These are phyloP conservation scores for Candolleomyces aberdarensis DNA, from an alignment of 768 basidiomycete genomes.

Conservation along the genomic window DNA sequence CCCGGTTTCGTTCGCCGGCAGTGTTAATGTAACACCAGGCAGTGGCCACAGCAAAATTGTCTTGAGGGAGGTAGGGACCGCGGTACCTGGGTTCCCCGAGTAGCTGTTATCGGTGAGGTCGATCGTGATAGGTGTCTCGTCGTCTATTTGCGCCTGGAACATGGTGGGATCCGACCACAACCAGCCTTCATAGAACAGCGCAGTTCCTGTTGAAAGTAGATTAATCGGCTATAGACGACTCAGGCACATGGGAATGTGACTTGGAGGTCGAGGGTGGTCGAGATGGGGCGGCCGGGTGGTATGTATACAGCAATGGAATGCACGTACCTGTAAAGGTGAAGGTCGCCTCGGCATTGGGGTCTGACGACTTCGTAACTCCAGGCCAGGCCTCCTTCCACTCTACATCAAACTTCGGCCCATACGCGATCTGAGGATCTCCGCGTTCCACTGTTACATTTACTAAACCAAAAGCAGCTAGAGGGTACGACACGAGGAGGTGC, in stretches of 20 bases:
- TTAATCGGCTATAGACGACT: neutral
- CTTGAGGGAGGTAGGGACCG: too few species aligned
- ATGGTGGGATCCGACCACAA: neutral
- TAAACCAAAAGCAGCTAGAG: neutral
- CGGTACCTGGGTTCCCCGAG: too few species aligned
- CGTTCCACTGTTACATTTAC: conserved; percentile 1
- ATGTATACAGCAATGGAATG: too few species aligned
- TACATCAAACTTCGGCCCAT: neutral
- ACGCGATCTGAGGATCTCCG: neutral
- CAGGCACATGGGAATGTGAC: too few species aligned
- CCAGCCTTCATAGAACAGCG: conserved; percentile 5
- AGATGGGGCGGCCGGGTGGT: too few species aligned
- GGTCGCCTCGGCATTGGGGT: neutral
- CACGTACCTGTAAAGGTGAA: conserved; percentile 1
- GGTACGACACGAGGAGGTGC: neutral
- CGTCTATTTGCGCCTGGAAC: neutral
- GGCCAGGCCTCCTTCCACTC: conserved; percentile 3
- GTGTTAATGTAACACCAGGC: too few species aligned
- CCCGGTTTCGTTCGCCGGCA: too few species aligned
- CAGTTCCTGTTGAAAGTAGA: neutral
- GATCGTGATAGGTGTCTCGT: neutral
- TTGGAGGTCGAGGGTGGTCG: too few species aligned
- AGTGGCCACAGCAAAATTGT: too few species aligned
- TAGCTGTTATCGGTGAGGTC: neutral
- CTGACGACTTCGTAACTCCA: neutral